Percentiles rank a stretch among this genome's conserved stretches.
Conservation (phyloP, 129 eudicot genomes). For the Tanacetum coccineum region DNA sequence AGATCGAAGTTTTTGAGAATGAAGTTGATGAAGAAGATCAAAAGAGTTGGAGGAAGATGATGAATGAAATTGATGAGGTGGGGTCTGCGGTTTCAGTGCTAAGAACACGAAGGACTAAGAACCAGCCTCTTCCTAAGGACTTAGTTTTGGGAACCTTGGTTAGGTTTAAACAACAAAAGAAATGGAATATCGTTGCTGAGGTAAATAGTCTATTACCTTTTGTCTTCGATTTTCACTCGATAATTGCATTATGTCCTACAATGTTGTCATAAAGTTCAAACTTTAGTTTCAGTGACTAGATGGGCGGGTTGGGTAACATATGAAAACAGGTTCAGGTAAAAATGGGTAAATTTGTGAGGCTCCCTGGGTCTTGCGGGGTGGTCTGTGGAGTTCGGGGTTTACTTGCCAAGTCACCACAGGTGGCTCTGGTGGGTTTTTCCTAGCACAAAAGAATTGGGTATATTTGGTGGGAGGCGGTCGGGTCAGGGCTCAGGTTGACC, state of each 20-base stretch:
- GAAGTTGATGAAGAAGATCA: constrained; percentile 86
- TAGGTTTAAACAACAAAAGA: constrained; percentile 91
- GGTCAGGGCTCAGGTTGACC: too few relatives aligned
- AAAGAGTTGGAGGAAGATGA: constrained; percentile 78
- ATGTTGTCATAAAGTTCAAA: constrained; percentile 2
- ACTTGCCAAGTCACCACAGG: too few relatives aligned
- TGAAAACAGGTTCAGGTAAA: not conserved
- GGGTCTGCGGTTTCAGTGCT: constrained; percentile 80
- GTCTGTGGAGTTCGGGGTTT: too few relatives aligned
- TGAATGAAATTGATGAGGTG: constrained; percentile 83
- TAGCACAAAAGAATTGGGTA: too few relatives aligned
- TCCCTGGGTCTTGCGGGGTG: too few relatives aligned
- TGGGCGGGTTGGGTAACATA: not conserved
- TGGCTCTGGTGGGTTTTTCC: too few relatives aligned
- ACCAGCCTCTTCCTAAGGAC: constrained; percentile 72
- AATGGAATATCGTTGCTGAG: constrained; percentile 97
- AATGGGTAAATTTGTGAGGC: not conserved
- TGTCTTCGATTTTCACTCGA: not conserved
- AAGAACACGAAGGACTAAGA: constrained; percentile 47
- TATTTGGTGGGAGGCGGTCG: too few relatives aligned
- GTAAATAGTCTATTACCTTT: constrained; percentile 29
- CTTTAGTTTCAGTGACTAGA: not conserved
- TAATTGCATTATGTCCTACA: not conserved
- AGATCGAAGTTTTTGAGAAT: constrained; percentile 66
- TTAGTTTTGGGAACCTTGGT: constrained; percentile 79